Conservation (phyloP, 768 basidiomycete species). For the Russula lepida region DNA sequence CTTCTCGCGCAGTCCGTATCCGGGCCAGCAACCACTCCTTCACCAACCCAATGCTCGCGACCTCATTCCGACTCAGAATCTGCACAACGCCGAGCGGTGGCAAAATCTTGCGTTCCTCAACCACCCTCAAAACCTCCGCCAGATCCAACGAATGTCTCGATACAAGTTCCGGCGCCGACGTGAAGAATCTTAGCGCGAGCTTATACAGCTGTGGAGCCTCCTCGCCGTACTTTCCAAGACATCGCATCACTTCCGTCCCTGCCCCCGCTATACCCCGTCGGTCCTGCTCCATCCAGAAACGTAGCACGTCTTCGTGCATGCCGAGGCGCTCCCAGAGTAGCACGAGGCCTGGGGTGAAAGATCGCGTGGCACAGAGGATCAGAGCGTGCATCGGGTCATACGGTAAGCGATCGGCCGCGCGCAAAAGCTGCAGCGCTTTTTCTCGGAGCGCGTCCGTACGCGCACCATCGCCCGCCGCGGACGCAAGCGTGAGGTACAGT, state of each 20-base stretch:
- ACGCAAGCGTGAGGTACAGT: constrained; percentile 69
- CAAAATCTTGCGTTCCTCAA: constrained; percentile 77
- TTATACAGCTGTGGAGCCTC: constrained; percentile 70
- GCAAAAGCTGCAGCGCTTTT: constrained; percentile 70
- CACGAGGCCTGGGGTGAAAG: constrained; percentile 79
- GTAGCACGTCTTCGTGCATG: constrained; percentile 92
- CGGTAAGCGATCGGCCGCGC: constrained; percentile 44
- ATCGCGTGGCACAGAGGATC: constrained; percentile 83
- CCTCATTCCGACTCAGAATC: constrained; percentile 78
- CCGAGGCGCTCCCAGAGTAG: constrained; percentile 88
- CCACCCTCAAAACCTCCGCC: constrained; percentile 57
- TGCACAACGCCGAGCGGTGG: constrained; percentile 87
- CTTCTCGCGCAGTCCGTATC: constrained; percentile 62
- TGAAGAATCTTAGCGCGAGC: constrained; percentile 83
- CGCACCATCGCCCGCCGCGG: constrained; percentile 21
- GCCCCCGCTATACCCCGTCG: constrained; percentile 34
- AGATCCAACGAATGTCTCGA: constrained; percentile 65
- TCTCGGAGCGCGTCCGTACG: constrained; percentile 31
- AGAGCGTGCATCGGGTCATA: constrained; percentile 89
- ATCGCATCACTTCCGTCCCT: constrained; percentile 46
- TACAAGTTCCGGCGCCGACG: constrained; percentile 68
- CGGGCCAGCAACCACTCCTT: constrained; percentile 83
- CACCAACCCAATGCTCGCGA: constrained; percentile 85
- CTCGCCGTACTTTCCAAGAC: constrained; percentile 68
- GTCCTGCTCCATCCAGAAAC: constrained; percentile 85